Evolutionary conservation across 495 filamentous ascomycete species (phyloP).

Genomic region (Hyaloscypha finlandica): DNA sequence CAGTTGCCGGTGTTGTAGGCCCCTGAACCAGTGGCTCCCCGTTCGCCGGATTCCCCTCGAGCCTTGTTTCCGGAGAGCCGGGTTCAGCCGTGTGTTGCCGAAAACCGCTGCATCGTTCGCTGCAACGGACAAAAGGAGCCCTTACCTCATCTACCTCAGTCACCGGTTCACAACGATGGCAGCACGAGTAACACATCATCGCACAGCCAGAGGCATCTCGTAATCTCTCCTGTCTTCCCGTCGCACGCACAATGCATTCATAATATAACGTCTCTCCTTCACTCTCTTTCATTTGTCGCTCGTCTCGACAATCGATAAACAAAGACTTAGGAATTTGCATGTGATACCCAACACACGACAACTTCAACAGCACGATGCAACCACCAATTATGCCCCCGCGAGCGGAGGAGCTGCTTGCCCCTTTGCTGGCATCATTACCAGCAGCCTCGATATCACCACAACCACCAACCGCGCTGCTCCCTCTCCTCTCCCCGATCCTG

Average conservation of each 20-base stretch:
- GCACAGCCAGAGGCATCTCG: slow-evolving; percentile 6
- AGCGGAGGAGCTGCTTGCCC: slow-evolving; percentile 64
- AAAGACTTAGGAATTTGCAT: slow-evolving; percentile 18
- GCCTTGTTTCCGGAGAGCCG: neutral
- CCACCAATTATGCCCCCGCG: slow-evolving; percentile 62
- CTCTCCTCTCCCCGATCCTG: slow-evolving; percentile 86
- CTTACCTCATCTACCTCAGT: neutral
- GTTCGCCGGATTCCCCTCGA: neutral
- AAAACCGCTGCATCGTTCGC: neutral
- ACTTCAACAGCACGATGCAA: slow-evolving; percentile 32
- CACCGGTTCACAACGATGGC: neutral
- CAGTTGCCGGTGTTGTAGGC: neutral
- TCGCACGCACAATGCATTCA: neutral
- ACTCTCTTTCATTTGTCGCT: neutral
- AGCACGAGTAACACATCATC: neutral
- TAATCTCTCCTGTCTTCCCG: neutral
- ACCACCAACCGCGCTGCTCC: slow-evolving; percentile 75
- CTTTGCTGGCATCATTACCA: slow-evolving; percentile 83
- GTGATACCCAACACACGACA: slow-evolving; percentile 9
- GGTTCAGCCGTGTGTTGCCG: neutral
- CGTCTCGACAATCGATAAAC: neutral
- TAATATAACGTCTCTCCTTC: neutral
- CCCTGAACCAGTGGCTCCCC: neutral
- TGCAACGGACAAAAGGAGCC: too few species aligned
- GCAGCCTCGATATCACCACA: slow-evolving; percentile 76